Evolutionary conservation across 257 asterid species (phyloP).

Genomic region (Eucommia ulmoides): DNA sequence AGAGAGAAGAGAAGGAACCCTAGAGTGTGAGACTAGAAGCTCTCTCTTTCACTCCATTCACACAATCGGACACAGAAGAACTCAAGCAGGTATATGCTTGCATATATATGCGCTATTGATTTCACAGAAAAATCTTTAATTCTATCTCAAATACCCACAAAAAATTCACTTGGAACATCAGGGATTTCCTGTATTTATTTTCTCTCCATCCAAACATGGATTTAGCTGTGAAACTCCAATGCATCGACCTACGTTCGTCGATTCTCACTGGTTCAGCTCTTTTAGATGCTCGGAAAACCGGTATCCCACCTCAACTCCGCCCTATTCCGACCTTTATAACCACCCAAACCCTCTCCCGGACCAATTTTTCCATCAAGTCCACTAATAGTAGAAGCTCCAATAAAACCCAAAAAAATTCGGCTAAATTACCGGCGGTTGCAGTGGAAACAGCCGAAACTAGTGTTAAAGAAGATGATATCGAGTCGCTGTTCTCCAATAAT

Average conservation of each 20-base stretch:
- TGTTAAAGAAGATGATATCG: slow-evolving; percentile 53
- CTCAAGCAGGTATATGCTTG: too few relatives aligned
- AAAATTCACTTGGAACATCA: too few relatives aligned
- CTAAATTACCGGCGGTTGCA: slow-evolving; percentile 50
- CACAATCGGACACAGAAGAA: too few relatives aligned
- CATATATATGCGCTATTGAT: too few relatives aligned
- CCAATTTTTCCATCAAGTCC: not conserved
- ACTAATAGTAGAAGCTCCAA: slow-evolving; percentile 12
- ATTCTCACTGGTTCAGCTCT: slow-evolving; percentile 41
- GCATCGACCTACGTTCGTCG: slow-evolving; percentile 41
- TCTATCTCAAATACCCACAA: too few relatives aligned
- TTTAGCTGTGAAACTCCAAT: slow-evolving; percentile 36
- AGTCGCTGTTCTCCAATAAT: slow-evolving; percentile 45
- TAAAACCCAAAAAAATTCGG: slow-evolving; percentile 19
- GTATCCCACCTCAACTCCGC: slow-evolving; percentile 28
- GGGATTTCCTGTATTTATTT: too few relatives aligned
- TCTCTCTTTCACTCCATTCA: too few relatives aligned
- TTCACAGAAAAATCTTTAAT: too few relatives aligned
- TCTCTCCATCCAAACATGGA: slow-evolving; percentile 23
- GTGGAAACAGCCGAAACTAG: slow-evolving; percentile 50
- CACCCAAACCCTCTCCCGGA: not conserved
- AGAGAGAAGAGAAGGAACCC: too few relatives aligned
- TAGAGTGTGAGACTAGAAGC: too few relatives aligned
- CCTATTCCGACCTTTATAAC: slow-evolving; percentile 15
- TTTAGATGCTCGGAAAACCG: not conserved